Evolutionary conservation across 2,329 filamentous ascomycete species (phyloP).

Genomic region (Epicoccum sorghinum): DNA sequence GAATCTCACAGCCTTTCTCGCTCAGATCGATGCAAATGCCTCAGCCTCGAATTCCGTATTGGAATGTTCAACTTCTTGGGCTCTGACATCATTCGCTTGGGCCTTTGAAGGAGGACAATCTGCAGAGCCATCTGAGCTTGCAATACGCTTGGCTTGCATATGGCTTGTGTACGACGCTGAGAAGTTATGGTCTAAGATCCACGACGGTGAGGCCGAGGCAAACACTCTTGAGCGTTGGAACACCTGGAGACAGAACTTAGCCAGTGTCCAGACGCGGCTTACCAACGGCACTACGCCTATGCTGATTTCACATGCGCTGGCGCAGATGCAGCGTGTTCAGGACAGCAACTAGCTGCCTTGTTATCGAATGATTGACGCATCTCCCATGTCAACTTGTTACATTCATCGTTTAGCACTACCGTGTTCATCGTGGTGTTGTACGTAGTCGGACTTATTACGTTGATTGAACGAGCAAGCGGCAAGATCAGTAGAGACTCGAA

Average conservation of each 20-base stretch:
- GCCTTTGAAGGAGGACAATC: slow-evolving; percentile 1
- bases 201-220: background rate
- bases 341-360: background rate
- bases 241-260: slow-evolving; percentile 5
- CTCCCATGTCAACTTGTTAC: background rate
- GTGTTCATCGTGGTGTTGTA: no score
- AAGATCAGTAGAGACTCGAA: no score
- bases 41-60: slow-evolving; percentile 6
- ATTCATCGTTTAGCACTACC: no score
- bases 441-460: no score
- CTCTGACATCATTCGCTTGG: slow-evolving; percentile 4
- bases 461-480: no score
- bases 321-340: slow-evolving; percentile 10
- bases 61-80: slow-evolving; percentile 8
- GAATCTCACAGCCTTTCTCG: slow-evolving; percentile 19
- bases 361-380: background rate
- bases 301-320: slow-evolving; percentile 10
- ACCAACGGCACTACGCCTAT: background rate
- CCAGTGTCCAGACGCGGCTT: background rate
- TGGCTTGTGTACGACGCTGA: slow-evolving; percentile 17
- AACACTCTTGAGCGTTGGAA: slow-evolving; percentile 13
- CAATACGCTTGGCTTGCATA: slow-evolving; percentile 15
- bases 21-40: slow-evolving; percentile 14
- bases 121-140: background rate
- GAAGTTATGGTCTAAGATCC: slow-evolving; percentile 14